Evolutionary conservation across 345 rosid species (phyloP).

Genomic region (Citrus australasica): DNA sequence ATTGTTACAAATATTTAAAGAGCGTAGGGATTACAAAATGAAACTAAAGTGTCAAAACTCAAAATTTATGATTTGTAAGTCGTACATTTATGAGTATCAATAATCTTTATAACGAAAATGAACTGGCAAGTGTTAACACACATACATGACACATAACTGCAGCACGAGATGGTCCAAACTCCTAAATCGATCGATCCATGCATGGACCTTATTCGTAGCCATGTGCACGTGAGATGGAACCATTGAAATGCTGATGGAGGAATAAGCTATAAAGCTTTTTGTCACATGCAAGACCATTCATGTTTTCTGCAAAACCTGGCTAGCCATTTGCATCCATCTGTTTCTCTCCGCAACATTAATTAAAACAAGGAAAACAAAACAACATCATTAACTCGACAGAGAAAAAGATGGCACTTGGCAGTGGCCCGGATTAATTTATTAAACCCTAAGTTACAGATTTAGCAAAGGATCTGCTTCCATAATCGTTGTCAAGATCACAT

Average conservation of each 20-base stretch:
- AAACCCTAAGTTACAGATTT: neutral
- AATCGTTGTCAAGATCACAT: conserved; percentile 31
- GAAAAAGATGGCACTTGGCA: neutral
- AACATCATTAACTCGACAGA: conserved; percentile 10
- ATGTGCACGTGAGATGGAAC: neutral
- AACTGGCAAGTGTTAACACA: neutral
- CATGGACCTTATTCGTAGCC: neutral
- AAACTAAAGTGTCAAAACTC: neutral
- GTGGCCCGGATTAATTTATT: too few relatives aligned
- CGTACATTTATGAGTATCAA: neutral
- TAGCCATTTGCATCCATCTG: too few relatives aligned
- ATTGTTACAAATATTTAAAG: neutral
- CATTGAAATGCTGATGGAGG: neutral
- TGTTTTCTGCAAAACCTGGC: neutral
- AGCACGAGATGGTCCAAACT: neutral
- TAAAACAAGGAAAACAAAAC: conserved; percentile 3
- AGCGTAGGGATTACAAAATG: neutral
- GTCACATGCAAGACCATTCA: neutral
- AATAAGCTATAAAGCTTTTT: neutral
- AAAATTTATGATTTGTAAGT: neutral
- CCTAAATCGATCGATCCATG: neutral
- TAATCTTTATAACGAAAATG: conserved; percentile 1
- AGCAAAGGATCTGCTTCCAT: conserved; percentile 13
- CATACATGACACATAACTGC: neutral
- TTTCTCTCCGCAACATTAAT: neutral